A percentile compares a stretch with the other conserved stretches of the same genome.
phyloP scores from a whole-genome alignment of 2,329 filamentous ascomycete genomes.

The Aspergillus caelatus region DNA sequence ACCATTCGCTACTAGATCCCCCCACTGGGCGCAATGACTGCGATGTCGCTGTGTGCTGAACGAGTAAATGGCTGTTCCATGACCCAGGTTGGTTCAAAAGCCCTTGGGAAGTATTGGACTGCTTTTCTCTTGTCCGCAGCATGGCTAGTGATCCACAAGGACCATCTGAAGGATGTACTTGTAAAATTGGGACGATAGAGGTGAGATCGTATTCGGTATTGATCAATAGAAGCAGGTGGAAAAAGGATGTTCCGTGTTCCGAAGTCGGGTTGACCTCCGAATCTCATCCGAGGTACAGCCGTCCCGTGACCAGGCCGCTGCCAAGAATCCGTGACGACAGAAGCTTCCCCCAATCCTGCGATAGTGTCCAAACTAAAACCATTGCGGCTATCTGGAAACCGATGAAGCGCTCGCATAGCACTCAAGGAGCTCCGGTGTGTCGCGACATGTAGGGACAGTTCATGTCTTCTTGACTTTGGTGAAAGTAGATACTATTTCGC shows the following conservation, averaged over 20 bases:
- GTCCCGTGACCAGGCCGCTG: not conserved
- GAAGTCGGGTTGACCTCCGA: not conserved
- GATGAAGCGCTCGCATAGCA: not conserved
- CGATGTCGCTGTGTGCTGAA: not conserved
- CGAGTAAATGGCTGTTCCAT: not conserved
- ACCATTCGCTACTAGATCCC: not conserved
- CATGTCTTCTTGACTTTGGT: constrained; percentile 1
- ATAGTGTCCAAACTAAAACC: not conserved
- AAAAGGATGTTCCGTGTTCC: not conserved
- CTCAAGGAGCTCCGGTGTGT: not conserved
- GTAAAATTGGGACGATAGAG: not conserved
- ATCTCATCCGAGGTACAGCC: not conserved
- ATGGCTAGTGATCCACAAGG: not conserved
- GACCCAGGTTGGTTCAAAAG: not conserved
- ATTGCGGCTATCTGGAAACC: not conserved
- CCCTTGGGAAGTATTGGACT: not conserved
- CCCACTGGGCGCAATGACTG: not conserved
- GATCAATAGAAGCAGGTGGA: not conserved
- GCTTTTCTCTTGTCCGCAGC: not conserved
- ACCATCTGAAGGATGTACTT: not conserved
- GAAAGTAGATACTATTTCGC: not conserved
- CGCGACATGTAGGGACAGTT: not conserved
- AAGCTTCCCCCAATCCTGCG: not conserved
- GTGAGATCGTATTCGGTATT: not conserved
- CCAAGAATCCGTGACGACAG: not conserved